Conservation (phyloP, 768 basidiomycete species). For the Amanita rimosa region DNA sequence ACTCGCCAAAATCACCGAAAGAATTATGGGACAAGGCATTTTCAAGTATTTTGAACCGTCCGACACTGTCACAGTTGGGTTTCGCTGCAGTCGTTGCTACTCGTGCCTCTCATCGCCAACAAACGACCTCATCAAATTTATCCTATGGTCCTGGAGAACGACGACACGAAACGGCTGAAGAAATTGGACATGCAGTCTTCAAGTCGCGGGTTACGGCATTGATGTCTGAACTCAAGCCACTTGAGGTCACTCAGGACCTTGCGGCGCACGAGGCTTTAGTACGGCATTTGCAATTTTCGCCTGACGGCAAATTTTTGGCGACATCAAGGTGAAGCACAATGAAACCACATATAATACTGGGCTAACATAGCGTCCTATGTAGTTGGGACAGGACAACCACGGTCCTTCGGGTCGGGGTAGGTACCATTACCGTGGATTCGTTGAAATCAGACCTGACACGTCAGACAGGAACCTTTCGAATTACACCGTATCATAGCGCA, state of each 20-base stretch:
- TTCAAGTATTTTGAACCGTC: conserved; percentile 1
- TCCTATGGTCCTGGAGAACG: conserved; percentile 14
- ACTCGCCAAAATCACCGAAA: conserved; percentile 7
- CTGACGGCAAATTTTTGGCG: conserved; percentile 62
- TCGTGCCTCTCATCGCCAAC: conserved; percentile 20
- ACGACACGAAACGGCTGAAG: conserved; percentile 18
- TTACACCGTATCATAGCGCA: conserved; percentile 56
- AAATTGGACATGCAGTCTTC: conserved; percentile 22
- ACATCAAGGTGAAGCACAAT: conserved; percentile 45
- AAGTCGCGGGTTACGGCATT: conserved; percentile 45
- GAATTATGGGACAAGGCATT: conserved; percentile 8
- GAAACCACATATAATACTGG: not conserved
- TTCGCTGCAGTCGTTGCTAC: conserved; percentile 6
- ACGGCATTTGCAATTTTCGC: conserved; percentile 65
- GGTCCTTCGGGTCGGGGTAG: conserved; percentile 54
- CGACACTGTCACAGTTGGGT: conserved; percentile 4
- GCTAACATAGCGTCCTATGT: not conserved
- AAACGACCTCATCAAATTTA: conserved; percentile 22
- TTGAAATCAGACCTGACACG: conserved; percentile 4
- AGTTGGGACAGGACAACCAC: conserved; percentile 63
- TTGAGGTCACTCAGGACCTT: conserved; percentile 49
- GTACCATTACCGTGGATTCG: conserved; percentile 10
- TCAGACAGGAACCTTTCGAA: conserved; percentile 39
- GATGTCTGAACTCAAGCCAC: conserved; percentile 40
- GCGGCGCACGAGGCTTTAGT: conserved; percentile 60